phyloP scores from a whole-genome alignment of 192 early-diverging fungal genomes.

The Backusella macrospora region DNA sequence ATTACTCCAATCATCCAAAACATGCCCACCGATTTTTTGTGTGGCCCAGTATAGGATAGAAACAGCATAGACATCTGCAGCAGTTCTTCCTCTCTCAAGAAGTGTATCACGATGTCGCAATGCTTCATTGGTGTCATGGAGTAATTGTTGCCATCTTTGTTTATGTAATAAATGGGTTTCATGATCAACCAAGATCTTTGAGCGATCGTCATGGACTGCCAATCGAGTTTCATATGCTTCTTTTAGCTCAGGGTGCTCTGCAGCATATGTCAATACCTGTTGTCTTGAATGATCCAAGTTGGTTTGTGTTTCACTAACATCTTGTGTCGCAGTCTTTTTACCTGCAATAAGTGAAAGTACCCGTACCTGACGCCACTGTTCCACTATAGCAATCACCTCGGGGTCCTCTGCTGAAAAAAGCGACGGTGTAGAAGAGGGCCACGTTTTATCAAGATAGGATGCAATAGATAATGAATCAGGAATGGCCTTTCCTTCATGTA shows the following conservation, averaged over 20 bases:
- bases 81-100: not conserved
- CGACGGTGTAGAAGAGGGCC: not conserved
- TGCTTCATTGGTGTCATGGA: not conserved
- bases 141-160: not conserved
- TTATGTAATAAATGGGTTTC: not conserved
- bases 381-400: not conserved
- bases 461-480: constrained; percentile 6
- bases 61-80: not conserved
- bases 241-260: not conserved
- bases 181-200: constrained; percentile 1
- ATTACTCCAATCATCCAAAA: not conserved
- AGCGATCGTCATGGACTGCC: not conserved
- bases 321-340: constrained; percentile 2
- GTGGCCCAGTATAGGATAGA: not conserved
- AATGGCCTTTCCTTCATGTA: not conserved
- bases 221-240: not conserved
- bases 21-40: not conserved
- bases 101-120: not conserved
- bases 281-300: not conserved
- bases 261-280: not conserved
- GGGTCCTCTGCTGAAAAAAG: not conserved
- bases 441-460: constrained; percentile 2
- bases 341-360: constrained; percentile 11
- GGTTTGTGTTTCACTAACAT: not conserved
- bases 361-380: constrained; percentile 2